These are phyloP conservation scores for Hypoxylon sp. DNA, from an alignment of 2,329 filamentous ascomycete species.

Conservation along the genomic window DNA sequence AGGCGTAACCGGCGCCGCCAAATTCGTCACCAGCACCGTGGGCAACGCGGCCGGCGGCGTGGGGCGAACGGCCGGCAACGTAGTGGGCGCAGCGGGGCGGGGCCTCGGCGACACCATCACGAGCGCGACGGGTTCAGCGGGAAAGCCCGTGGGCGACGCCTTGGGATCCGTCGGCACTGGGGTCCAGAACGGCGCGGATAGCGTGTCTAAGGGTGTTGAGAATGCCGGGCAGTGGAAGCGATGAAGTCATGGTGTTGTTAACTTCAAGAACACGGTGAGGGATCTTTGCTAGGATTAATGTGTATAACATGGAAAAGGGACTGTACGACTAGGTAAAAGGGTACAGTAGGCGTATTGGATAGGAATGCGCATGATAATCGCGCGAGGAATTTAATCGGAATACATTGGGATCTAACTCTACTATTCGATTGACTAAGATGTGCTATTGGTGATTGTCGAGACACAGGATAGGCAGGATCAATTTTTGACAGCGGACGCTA, in stretches of 20 bases:
- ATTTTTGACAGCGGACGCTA: too few species aligned
- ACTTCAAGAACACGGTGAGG: too few species aligned
- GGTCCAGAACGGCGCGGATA: slow-evolving; percentile 60
- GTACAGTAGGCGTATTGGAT: too few species aligned
- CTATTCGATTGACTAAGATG: neutral
- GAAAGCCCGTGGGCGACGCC: slow-evolving; percentile 65
- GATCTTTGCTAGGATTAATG: too few species aligned
- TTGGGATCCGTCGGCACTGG: slow-evolving; percentile 61
- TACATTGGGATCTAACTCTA: too few species aligned
- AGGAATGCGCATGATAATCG: neutral
- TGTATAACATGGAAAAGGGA: too few species aligned
- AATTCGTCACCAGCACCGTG: slow-evolving; percentile 55
- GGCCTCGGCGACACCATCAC: slow-evolving; percentile 64
- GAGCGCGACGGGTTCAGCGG: slow-evolving; percentile 61
- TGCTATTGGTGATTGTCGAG: neutral
- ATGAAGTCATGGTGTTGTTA: slow-evolving; percentile 8
- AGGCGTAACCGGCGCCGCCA: slow-evolving; percentile 54
- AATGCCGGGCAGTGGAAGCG: slow-evolving; percentile 62
- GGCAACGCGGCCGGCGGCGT: slow-evolving; percentile 54
- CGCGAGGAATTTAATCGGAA: neutral
- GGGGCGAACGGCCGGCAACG: slow-evolving; percentile 53
- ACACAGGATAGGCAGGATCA: too few species aligned
- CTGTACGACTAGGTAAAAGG: too few species aligned
- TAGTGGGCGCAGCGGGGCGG: slow-evolving; percentile 60
- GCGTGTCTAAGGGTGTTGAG: slow-evolving; percentile 63